Evolutionary conservation across 768 basidiomycete species (phyloP).

Genomic region (Neoboletus subvelutipes): DNA sequence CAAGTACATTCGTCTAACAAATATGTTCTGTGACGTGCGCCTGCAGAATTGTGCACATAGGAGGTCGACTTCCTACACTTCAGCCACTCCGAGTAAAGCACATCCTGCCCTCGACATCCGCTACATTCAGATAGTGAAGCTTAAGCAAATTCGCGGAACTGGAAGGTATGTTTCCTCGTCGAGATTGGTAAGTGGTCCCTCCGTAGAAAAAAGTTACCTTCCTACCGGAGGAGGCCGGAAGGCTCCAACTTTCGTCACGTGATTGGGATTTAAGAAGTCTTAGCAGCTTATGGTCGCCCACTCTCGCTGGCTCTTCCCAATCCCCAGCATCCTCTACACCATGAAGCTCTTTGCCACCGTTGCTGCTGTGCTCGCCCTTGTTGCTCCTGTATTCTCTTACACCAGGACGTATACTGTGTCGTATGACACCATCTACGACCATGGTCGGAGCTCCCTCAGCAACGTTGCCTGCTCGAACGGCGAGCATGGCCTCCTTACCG

Average conservation of each 20-base stretch:
- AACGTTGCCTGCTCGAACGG: conserved; percentile 54
- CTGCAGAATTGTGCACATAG: not conserved
- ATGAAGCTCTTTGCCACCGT: conserved; percentile 8
- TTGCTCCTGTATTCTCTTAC: not conserved
- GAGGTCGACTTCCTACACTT: not conserved
- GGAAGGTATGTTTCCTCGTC: not conserved
- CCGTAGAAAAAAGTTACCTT: not conserved
- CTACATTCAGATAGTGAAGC: not conserved
- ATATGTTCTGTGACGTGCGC: not conserved
- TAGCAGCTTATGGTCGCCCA: not conserved
- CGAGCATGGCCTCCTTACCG: conserved; percentile 46
- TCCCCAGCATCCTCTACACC: not conserved
- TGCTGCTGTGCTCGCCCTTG: conserved; percentile 9
- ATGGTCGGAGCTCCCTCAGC: conserved; percentile 37
- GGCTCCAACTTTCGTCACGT: not conserved
- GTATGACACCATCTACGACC: conserved; percentile 55
- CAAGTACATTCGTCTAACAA: not conserved
- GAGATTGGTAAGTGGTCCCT: not conserved
- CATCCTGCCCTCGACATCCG: not conserved
- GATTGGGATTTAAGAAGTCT: not conserved
- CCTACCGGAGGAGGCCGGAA: not conserved
- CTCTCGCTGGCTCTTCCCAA: not conserved
- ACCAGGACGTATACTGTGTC: conserved; percentile 25
- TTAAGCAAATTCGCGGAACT: not conserved
- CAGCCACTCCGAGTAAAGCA: not conserved